phyloP scores from a whole-genome alignment of 2,329 filamentous ascomycete genomes.

The Paraphoma chrysanthemicola region DNA sequence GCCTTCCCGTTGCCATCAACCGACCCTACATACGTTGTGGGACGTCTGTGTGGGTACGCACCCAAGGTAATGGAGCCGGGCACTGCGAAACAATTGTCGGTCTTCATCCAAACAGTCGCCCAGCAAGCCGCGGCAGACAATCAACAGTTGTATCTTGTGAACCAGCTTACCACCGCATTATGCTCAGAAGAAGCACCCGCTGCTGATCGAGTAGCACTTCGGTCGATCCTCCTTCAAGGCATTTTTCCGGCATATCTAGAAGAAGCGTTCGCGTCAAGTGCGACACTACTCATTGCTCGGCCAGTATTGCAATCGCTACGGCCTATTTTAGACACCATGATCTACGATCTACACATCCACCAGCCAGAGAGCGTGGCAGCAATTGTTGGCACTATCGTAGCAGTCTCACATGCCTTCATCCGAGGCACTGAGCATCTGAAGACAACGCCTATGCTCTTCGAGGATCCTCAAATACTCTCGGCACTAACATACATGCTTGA shows the following conservation, averaged over 20 bases:
- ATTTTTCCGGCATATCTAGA: slow-evolving; percentile 66
- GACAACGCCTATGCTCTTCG: slow-evolving; percentile 41
- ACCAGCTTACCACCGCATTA: slow-evolving; percentile 61
- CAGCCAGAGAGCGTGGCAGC: slow-evolving; percentile 49
- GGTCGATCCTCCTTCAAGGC: slow-evolving; percentile 59
- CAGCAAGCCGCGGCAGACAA: slow-evolving; percentile 65
- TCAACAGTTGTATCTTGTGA: slow-evolving; percentile 63
- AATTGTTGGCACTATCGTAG: slow-evolving; percentile 44
- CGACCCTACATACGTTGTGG: slow-evolving; percentile 69
- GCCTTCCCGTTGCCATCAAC: slow-evolving; percentile 66
- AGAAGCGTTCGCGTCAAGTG: slow-evolving; percentile 51
- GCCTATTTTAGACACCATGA: slow-evolving; percentile 51
- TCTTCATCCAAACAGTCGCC: slow-evolving; percentile 66
- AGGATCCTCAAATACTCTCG: slow-evolving; percentile 49
- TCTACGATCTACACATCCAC: slow-evolving; percentile 55
- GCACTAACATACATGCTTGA: slow-evolving; percentile 50
- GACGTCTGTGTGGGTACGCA: slow-evolving; percentile 65
- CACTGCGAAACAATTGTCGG: slow-evolving; percentile 61
- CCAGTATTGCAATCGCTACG: slow-evolving; percentile 60
- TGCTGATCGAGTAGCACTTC: slow-evolving; percentile 53
- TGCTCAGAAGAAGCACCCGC: slow-evolving; percentile 52
- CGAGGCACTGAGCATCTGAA: slow-evolving; percentile 48
- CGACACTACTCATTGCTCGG: slow-evolving; percentile 59
- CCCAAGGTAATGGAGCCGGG: slow-evolving; percentile 58
- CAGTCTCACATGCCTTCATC: slow-evolving; percentile 49